Base-by-base conservation (phyloP, 164 flowering plant species). In the Umbellularia californica region DNA sequence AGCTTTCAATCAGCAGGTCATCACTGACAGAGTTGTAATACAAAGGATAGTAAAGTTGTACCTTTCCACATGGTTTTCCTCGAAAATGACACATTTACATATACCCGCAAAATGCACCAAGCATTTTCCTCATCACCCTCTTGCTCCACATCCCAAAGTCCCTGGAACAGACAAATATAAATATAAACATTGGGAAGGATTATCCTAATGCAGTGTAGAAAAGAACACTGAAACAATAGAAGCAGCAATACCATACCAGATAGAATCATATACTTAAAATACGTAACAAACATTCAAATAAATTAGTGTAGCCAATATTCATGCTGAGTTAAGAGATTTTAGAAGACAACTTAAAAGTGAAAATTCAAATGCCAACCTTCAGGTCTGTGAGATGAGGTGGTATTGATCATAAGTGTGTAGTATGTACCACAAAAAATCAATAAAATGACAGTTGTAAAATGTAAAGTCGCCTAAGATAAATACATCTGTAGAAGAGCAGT, bases 61-160 rank as follows among this genome's bases (percentile, higher is more conserved):
- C 99, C 98, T 93, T 83, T 95, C 82, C 82, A 93, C 71, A 95
- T 81, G 19, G 98, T 93, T 79, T 81, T 95, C 89, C 88, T 95
- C 20, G 88, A 87, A 86, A 95, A 95, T 78, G 89, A 90, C 74
- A 95, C 98, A 87, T 90, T 87, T 28, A 86, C 82, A 84, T 92
- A 92, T 4, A 93, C 88, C 74, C 82, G 84, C 84, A 95, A 77
- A 74, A 76, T 74, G 83, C 96, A 90, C 74, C 83, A 69, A 22
- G 77, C 78, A 58, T 68, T 81, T 69, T 83, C 79, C 72, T 72
- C 85, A 73, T 77, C 69, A 23, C 71, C 82, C 73, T 80, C 88
- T 75, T 77, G 76, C 69, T 80, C 77, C 50, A 95, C 94, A 83
- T 89, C 91, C 99, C 99, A 95, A 24, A 84, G 81, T 11, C 94